Percentiles rank a stretch among this genome's conserved stretches.
Conservation (phyloP, 2,329 filamentous ascomycete species). For the Pseudogymnoascus sp. region DNA sequence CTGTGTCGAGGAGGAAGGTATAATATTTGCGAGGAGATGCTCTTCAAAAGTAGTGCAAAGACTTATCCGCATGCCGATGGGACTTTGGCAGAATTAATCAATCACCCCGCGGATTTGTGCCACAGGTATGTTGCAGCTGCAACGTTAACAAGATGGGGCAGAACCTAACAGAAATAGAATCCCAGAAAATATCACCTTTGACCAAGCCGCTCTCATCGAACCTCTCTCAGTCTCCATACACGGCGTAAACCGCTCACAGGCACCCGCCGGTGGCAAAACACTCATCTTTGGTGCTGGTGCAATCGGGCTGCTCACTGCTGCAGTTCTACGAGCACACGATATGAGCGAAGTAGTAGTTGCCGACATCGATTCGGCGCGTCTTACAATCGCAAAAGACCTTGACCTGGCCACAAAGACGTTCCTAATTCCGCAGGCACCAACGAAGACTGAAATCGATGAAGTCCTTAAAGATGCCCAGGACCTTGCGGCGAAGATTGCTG, state of each 20-base stretch:
- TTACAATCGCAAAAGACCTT: background rate
- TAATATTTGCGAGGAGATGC: constrained; percentile 72
- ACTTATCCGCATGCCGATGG: constrained; percentile 31
- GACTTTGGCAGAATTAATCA: constrained; percentile 45
- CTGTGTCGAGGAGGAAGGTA: constrained; percentile 86
- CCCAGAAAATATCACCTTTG: constrained; percentile 52
- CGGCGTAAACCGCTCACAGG: constrained; percentile 49
- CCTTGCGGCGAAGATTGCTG: background rate
- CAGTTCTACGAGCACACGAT: constrained; percentile 33
- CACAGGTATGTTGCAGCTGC: constrained; percentile 53
- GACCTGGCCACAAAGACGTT: background rate
- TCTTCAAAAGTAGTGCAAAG: constrained; percentile 32
- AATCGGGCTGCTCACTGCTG: constrained; percentile 56
- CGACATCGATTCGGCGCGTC: background rate
- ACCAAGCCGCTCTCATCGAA: constrained; percentile 54
- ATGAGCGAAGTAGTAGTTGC: background rate
- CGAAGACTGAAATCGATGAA: background rate
- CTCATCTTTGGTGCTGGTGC: constrained; percentile 61
- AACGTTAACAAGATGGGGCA: background rate
- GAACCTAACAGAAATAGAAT: constrained; percentile 34
- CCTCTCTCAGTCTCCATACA: constrained; percentile 58
- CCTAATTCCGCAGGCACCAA: background rate
- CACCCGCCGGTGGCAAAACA: constrained; percentile 47
- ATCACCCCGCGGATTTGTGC: constrained; percentile 93
- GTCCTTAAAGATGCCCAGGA: background rate